Base-by-base conservation (phyloP, 768 basidiomycete species). In the Boletus tylopilopsis region DNA sequence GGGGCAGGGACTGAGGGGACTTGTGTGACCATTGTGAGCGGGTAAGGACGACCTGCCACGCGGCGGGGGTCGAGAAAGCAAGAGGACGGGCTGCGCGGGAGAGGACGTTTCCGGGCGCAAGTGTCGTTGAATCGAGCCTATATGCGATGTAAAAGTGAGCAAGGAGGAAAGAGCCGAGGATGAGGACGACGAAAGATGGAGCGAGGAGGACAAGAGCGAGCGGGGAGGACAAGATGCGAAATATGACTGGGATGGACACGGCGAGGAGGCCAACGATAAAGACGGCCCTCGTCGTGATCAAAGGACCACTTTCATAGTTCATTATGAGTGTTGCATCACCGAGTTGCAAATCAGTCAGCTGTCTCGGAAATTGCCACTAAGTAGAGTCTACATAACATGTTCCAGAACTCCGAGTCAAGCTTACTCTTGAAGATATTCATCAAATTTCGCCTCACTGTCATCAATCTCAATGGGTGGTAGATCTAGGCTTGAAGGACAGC, bases 21-120 rank as follows among this genome's bases (percentile, higher is more conserved):
- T 76, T 80, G 56, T 85, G 81, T 4, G 89, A 89, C 94, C 93
- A 95, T 66, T 87, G 83, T n/a, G 90, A 90, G 27, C 93, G 82
- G 38, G 81, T 92, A 43, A 90, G 74, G 40, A 91, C 87, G 0
- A 86, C 92, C 61, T 94, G 90, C 94, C 94, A 96, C 27, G 93
- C 94, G 49, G 94, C 91, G 22, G 92, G 90, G 3, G 92, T 92
- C 5, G 91, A 90, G 73, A 96, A 95, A 3, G 81, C 78, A 41
- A 94, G 76, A 0, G 90, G 90, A 30, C 82, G 79, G 16, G 90
- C 84, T 0, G 85, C 81, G 49, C 72, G 69, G 10, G 69, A 67
- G n/a, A 84, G 71, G 36, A 68, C 68, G 35, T 74, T 71, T n/a
- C 47, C 56, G 11, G 55, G 50, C 2, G 54, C 56, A 24, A 69